Conservation (phyloP, 495 filamentous ascomycete genomes). For the Extremus antarcticus region DNA sequence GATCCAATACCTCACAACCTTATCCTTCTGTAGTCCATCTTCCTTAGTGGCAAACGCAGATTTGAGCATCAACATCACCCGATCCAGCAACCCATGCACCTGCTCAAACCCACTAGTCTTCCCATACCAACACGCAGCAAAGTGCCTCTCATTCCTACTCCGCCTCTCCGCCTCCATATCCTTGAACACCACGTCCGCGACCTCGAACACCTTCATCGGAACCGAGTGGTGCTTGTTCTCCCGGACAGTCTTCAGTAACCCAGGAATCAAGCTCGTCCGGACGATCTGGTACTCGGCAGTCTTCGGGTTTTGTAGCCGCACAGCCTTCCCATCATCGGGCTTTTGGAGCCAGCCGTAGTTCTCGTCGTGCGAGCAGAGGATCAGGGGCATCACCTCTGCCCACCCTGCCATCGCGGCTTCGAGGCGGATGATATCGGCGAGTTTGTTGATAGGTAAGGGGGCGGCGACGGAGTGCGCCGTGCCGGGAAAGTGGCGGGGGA, state of each 20-base stretch:
- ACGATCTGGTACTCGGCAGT: constrained; percentile 94
- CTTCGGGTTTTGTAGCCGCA: constrained; percentile 91
- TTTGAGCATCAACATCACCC: constrained; percentile 85
- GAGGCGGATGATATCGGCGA: constrained; percentile 78
- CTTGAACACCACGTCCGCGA: constrained; percentile 84
- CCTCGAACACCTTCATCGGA: constrained; percentile 89
- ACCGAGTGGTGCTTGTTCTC: constrained; percentile 88
- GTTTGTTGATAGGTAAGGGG: constrained; percentile 85
- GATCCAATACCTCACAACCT: constrained; percentile 70
- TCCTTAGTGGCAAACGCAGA: constrained; percentile 65
- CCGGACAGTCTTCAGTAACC: constrained; percentile 85
- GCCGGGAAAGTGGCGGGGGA: constrained; percentile 72
- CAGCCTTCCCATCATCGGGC: constrained; percentile 69
- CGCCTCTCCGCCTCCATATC: constrained; percentile 66
- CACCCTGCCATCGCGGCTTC: constrained; percentile 93
- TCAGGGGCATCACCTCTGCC: constrained; percentile 91
- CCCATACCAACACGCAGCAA: constrained; percentile 88
- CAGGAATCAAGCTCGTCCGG: constrained; percentile 77
- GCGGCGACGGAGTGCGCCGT: constrained; percentile 75
- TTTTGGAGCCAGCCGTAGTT: constrained; percentile 96
- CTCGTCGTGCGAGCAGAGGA: constrained; percentile 96
- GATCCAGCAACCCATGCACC: constrained; percentile 87
- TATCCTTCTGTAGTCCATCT: constrained; percentile 48
- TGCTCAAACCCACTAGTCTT: constrained; percentile 94
- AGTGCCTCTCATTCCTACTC: constrained; percentile 83